Base-by-base conservation (phyloP, 768 basidiomycete genomes). In the Boletus patriciae region DNA sequence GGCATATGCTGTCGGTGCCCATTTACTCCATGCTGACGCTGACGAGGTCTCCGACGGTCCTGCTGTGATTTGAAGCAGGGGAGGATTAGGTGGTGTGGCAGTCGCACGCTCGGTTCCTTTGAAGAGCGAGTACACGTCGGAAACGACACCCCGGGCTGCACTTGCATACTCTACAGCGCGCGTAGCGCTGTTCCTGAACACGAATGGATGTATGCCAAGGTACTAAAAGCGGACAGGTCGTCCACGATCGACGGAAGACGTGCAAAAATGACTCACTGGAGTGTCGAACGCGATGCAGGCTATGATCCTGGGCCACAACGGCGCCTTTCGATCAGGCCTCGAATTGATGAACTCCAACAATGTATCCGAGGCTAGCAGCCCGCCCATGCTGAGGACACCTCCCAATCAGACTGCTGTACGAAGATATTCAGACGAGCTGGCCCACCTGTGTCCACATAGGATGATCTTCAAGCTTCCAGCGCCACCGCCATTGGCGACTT, bases 231-330 rank as follows among this genome's bases (percentile, higher is more conserved):
- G 9, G 56, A 42, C 12, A 9, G 19, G 21, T 54, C 44, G 51
- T 34, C 54, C 34, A 57, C 47, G 19, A 38, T 9, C n/a, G 46
- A 43, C 10, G 21, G 29, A 38, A 25, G 40, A 34, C 18, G 40
- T 29, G 34, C 25, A 52, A 56, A n/a, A 9, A 45, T 10, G 25
- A 68, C 84, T 65, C 71, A 92, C 94, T 11, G 94, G 95, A 0
- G 95, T 96, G 66, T 98, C 94, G 66, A 89, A 96, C 7, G 94
- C 88, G 46, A 93, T 76, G 59, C 85, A 87, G 1, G 87, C 94
- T 23, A 95, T 81, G 53, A 97, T 88, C 50, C 82, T 85, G 2
- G 94, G 95, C 94, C 94, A 98, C 6, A 96, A 71, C 0, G 89
- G 85, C 3, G 84, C 84, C 12, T 72, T 67, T 48, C 74, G 74